Evolutionary conservation across 2,329 filamentous ascomycete species (phyloP).

Genomic region (Aspergillus sergii): DNA sequence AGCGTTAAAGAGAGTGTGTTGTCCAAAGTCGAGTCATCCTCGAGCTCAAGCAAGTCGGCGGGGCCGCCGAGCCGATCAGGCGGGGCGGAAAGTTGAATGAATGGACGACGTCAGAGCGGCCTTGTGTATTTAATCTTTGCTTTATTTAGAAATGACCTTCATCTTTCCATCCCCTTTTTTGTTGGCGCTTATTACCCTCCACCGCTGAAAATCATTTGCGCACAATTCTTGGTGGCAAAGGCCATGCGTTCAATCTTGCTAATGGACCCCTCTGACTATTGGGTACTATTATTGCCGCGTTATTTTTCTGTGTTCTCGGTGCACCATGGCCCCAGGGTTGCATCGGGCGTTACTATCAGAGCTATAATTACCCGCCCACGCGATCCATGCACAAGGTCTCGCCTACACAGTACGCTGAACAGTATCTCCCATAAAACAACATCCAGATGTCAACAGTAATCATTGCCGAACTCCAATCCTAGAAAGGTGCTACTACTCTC

Average conservation of each 20-base stretch:
- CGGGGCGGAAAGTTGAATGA: conserved; percentile 10
- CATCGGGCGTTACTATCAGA: neutral
- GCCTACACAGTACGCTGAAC: neutral
- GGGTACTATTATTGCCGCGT: neutral
- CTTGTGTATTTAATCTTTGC: neutral
- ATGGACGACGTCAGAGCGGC: conserved; percentile 17
- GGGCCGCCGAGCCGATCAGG: conserved; percentile 15
- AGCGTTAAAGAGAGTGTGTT: conserved; percentile 2
- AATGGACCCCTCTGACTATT: neutral
- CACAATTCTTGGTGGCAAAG: neutral
- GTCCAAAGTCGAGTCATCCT: conserved; percentile 2
- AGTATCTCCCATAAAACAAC: neutral
- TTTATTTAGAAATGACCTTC: neutral
- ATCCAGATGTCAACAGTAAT: neutral
- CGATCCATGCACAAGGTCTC: neutral
- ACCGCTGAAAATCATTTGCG: neutral
- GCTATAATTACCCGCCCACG: neutral
- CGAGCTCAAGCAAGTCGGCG: conserved; percentile 2
- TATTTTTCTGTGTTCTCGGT: neutral
- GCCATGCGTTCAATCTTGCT: neutral
- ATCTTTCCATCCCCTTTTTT: neutral
- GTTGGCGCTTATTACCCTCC: neutral
- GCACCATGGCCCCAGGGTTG: neutral
- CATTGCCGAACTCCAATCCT: neutral
- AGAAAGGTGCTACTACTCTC: conserved; percentile 62